Percentiles rank a stretch among this genome's conserved stretches.
Conservation (phyloP, 257 asterid genomes). For the Salvia rosmarinus region DNA sequence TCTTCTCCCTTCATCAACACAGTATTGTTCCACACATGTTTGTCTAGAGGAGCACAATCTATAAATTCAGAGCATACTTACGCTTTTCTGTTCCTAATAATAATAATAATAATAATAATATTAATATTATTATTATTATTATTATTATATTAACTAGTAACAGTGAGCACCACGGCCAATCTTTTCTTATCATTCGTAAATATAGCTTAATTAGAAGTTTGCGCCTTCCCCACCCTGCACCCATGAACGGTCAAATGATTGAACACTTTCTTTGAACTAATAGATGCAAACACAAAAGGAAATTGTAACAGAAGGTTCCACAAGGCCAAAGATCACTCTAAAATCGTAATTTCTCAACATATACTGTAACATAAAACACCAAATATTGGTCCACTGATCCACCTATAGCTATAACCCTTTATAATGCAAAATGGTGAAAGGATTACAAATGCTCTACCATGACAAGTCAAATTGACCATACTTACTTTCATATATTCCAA, state of each 20-base stretch:
- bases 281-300: constrained; percentile 3
- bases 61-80: neutral
- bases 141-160: neutral
- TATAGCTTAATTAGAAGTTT: neutral
- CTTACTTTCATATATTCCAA: neutral
- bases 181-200: too few relatives aligned
- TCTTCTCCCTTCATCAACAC: neutral
- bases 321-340: constrained; percentile 6
- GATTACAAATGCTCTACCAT: constrained; percentile 14
- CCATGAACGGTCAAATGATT: neutral
- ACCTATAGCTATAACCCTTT: constrained; percentile 15
- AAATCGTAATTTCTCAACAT: neutral
- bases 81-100: neutral
- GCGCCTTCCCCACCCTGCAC: neutral
- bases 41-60: constrained; percentile 7
- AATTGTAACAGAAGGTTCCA: neutral
- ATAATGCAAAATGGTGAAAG: constrained; percentile 2
- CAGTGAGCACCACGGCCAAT: neutral
- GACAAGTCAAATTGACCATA: constrained; percentile 16
- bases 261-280: neutral
- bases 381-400: neutral
- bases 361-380: neutral
- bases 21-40: neutral
- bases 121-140: neutral
- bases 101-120: neutral